Percentiles rank a stretch among this genome's conserved stretches.
Evolutionary conservation across 441 rosid genomes (phyloP).

Genomic region (Adansonia madagascariensis): DNA sequence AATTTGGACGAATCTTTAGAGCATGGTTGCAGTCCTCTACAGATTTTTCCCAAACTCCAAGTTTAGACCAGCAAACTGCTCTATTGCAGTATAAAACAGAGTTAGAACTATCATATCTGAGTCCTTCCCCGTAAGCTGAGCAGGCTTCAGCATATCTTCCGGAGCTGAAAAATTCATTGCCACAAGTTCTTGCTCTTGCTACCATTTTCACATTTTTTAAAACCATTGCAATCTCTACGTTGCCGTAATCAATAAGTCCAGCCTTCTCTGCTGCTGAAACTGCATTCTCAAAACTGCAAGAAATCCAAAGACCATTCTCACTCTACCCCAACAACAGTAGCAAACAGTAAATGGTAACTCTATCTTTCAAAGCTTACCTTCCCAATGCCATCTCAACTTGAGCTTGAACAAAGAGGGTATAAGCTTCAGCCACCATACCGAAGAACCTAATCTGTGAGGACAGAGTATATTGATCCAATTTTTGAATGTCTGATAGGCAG

Average conservation of each 20-base stretch:
- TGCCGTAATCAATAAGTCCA: conserved; percentile 40
- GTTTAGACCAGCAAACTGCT: conserved; percentile 78
- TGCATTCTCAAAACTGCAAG: conserved; percentile 72
- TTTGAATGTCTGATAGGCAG: conserved; percentile 40
- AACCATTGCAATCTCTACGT: conserved; percentile 41
- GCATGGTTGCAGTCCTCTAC: conserved; percentile 73
- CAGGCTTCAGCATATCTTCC: conserved; percentile 64
- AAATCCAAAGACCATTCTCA: conserved; percentile 47
- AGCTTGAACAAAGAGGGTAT: conserved; percentile 56
- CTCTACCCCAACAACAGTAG: conserved; percentile 36
- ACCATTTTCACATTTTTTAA: conserved; percentile 54
- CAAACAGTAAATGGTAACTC: conserved; percentile 17
- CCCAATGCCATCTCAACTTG: conserved; percentile 75
- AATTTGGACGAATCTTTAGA: conserved; percentile 57
- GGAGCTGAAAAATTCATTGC: conserved; percentile 58
- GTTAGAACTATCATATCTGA: conserved; percentile 50
- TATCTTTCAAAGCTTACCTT: conserved; percentile 53
- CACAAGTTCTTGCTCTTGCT: conserved; percentile 58
- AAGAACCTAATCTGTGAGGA: conserved; percentile 39
- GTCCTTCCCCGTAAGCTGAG: conserved; percentile 72
- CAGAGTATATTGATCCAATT: conserved; percentile 35
- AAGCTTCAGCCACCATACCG: conserved; percentile 56
- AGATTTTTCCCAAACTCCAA: conserved; percentile 65
- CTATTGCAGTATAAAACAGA: conserved; percentile 72
- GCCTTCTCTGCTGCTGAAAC: conserved; percentile 68